Percentiles rank a stretch among this genome's conserved stretches.
Conservation (phyloP, 2,329 filamentous ascomycete species). For the Chaetomiaceae sp. region DNA sequence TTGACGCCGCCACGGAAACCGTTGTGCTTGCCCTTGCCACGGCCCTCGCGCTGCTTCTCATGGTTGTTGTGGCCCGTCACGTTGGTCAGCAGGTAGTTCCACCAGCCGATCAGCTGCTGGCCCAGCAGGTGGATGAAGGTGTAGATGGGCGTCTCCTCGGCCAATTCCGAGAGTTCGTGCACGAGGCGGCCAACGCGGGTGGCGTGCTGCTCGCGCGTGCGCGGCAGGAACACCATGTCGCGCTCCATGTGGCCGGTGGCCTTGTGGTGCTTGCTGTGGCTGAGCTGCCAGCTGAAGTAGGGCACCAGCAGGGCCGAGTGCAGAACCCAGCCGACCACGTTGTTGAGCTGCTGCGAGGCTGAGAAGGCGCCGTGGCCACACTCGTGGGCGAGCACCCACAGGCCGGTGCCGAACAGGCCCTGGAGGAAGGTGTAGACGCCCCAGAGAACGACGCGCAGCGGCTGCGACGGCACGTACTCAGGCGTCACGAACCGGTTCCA, state of each 20-base stretch:
- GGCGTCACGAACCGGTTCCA: conserved; percentile 88
- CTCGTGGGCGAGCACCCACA: conserved; percentile 97
- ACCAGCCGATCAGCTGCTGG: conserved; percentile 93
- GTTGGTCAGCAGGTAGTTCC: conserved; percentile 83
- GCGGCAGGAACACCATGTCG: conserved; percentile 98
- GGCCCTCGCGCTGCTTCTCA: conserved; percentile 83
- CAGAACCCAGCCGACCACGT: conserved; percentile 81
- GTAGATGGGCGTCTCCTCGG: conserved; percentile 87
- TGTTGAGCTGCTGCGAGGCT: conserved; percentile 82
- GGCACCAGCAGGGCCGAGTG: conserved; percentile 54
- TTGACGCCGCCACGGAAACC: conserved; percentile 77
- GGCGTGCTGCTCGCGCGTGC: conserved; percentile 77
- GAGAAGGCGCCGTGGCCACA: conserved; percentile 98
- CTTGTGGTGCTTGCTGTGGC: conserved; percentile 99
- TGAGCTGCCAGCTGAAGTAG: conserved; percentile 99
- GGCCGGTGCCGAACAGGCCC: conserved; percentile 84
- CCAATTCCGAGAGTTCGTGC: conserved; percentile 81
- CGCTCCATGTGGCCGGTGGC: conserved; percentile 94
- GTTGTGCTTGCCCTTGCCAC: conserved; percentile 87
- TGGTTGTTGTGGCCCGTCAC: conserved; percentile 96
- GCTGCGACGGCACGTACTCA: conserved; percentile 66
- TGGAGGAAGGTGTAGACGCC: conserved; percentile 69
- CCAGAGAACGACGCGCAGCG: conserved; percentile 60
- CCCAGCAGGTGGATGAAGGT: conserved; percentile 67
- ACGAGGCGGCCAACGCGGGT: conserved; percentile 64